phyloP scores from a whole-genome alignment of 106 monocot species.

The Dendrobium catenatum region DNA sequence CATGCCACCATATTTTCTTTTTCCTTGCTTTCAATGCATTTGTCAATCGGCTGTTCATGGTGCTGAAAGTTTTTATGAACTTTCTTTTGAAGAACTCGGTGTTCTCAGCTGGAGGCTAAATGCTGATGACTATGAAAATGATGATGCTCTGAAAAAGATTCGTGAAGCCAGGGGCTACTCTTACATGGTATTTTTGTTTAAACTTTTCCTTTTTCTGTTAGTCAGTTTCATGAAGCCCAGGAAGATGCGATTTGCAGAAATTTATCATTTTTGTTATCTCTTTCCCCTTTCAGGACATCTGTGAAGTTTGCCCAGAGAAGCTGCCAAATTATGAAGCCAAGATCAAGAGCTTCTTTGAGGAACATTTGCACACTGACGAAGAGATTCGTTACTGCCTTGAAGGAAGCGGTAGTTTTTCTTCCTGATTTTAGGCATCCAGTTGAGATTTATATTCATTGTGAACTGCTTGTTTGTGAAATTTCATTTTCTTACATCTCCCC shows the following conservation, averaged over 20 bases:
- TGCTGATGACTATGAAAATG: constrained; percentile 59
- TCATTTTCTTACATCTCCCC: background rate
- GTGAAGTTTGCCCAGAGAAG: constrained; percentile 87
- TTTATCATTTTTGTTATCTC: background rate
- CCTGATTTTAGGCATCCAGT: background rate
- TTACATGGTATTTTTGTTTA: constrained; percentile 47
- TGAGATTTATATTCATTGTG: background rate
- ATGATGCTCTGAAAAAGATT: constrained; percentile 80
- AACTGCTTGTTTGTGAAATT: background rate
- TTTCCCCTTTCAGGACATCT: constrained; percentile 57
- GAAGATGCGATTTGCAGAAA: background rate
- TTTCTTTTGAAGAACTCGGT: constrained; percentile 62
- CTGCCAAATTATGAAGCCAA: constrained; percentile 85
- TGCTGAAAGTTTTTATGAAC: background rate
- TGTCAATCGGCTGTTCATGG: background rate
- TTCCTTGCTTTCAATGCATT: background rate
- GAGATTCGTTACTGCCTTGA: constrained; percentile 97
- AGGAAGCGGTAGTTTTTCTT: constrained; percentile 60
- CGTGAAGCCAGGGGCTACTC: constrained; percentile 89
- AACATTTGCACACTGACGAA: constrained; percentile 96
- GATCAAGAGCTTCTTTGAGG: constrained; percentile 91
- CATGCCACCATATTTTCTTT: constrained; percentile 4
- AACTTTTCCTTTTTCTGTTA: background rate
- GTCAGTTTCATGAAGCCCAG: background rate
- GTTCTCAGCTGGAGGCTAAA: constrained; percentile 75